Evolutionary conservation across 306 rosid genomes (phyloP).

Genomic region (Vigna hirtella): DNA sequence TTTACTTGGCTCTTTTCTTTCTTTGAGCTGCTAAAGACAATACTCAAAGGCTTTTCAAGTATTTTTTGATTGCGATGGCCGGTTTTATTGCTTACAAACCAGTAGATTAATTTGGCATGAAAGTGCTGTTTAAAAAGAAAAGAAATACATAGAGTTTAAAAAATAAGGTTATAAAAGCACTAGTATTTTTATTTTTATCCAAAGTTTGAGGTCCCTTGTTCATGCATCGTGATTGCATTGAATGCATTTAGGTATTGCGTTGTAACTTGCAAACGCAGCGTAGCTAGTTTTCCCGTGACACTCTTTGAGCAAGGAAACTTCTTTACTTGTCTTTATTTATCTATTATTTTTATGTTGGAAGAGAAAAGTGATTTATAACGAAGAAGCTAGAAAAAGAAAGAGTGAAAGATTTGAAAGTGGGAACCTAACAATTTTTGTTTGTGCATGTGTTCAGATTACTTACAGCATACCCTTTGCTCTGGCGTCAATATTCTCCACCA

Average conservation of each 20-base stretch:
- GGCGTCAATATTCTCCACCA: slow-evolving; percentile 78
- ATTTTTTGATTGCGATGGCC: slow-evolving; percentile 28
- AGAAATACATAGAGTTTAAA: not conserved
- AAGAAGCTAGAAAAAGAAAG: not conserved
- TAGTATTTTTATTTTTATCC: not conserved
- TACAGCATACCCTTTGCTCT: slow-evolving; percentile 90
- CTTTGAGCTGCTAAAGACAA: slow-evolving; percentile 43
- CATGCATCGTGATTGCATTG: slow-evolving; percentile 13
- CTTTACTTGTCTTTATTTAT: slow-evolving; percentile 30
- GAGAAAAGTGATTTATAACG: not conserved
- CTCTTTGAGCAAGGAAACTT: slow-evolving; percentile 27
- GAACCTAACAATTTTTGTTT: slow-evolving; percentile 28
- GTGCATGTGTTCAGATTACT: slow-evolving; percentile 64
- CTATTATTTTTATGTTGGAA: slow-evolving; percentile 13
- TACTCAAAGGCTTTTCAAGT: not conserved
- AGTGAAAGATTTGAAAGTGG: not conserved
- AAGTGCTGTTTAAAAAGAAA: not conserved
- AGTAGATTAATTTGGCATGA: slow-evolving; percentile 7
- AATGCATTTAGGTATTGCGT: not conserved
- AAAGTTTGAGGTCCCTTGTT: slow-evolving; percentile 15
- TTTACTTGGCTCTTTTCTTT: slow-evolving; percentile 36
- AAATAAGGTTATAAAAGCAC: not conserved
- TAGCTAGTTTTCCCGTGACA: slow-evolving; percentile 38
- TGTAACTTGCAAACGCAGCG: slow-evolving; percentile 1
- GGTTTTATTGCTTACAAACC: not conserved